Base-by-base conservation (phyloP, 352 stramenopile genomes). In the Globisporangium iwayamae region DNA sequence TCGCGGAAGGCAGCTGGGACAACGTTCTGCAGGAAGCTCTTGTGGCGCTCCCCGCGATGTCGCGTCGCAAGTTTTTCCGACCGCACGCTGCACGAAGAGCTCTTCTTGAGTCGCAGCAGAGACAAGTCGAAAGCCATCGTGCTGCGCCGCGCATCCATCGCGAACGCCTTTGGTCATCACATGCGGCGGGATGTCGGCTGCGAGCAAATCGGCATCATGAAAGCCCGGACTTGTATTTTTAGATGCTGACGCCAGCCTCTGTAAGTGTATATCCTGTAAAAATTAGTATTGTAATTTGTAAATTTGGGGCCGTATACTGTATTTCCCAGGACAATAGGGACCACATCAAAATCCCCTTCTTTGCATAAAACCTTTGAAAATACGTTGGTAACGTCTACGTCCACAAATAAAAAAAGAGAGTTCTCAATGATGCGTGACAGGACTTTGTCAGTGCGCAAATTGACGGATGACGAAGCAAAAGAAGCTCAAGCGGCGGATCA, bases 401-500 rank as follows among this genome's bases (percentile, higher is more conserved):
- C n/a, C n/a, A n/a, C n/a, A n/a, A n/a, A n/a, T n/a, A n/a, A n/a
- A n/a, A n/a, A n/a, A n/a, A n/a, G n/a, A n/a, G n/a, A n/a, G n/a
- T n/a, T n/a, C n/a, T n/a, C n/a, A n/a, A n/a, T n/a, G n/a, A n/a
- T n/a, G n/a, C n/a, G n/a, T n/a, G n/a, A n/a, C n/a, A n/a, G n/a
- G n/a, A n/a, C n/a, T n/a, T n/a, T n/a, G n/a, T 51, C 45, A 30
- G 45, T 30, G 45, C 30, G 45, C 11, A 16, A 30, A 51, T 51
- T 30, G 45, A 25, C 45, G 45, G 32, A 51, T 51, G 45, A n/a
- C 45, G 45, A 51, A n/a, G 45, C 5, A 51, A n/a, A 28, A 51
- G 45, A 51, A 51, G 45, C 45, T 51, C n/a, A 25, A 51, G 45
- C 18, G n/a, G n/a, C n/a, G 11, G n/a, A 51, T 51, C 45, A 51